Base-by-base conservation (phyloP, 352 stramenopile species). In the Aphanomyces astaci region DNA sequence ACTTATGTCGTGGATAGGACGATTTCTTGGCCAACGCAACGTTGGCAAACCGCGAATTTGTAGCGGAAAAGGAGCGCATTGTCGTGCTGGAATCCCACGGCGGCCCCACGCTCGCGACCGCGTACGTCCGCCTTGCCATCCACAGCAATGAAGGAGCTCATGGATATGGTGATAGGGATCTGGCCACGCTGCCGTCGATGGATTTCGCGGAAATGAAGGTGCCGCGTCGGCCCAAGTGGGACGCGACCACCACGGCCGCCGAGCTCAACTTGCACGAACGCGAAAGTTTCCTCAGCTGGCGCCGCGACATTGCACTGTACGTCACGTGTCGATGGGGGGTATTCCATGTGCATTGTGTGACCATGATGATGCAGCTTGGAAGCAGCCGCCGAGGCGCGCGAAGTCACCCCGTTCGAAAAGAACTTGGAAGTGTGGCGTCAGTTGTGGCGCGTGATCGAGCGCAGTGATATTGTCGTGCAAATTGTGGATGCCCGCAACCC, bases 371-470 rank as follows among this genome's bases (percentile, higher is more conserved):
- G 32, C 5, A 94, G 86, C 49, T 64, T 94, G 43, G 87, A 95
- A 67, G 75, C 79, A 62, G 87, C 87, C 19, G 84, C 83, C 5
- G 83, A 92, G 4, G 76, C 87, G 53, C 73, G 91, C 31, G 89
- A 93, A 70, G 95, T 99, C 31, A 99, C 97, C 19, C 98, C 98
- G 19, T 99, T 99, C 73, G 98, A 99, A 81, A 99, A 99, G 81
- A 99, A 99, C 78, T 64, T 99, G 45, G 95, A 99, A 71, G 97
- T 99, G 28, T 99, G 98, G 98, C 88, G 97, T 40, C 98, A 99
- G 78, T 78, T 99, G 5, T 99, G 98, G 98, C 87, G 98, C 36
- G 97, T 99, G 24, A 84, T 98, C 45, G 98, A 99, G 78, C 85
- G 96, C 69, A 98, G 90, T 79, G 89, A 98, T 63, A 87, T 99